These are phyloP conservation scores for Suillus americanus DNA, from an alignment of 768 basidiomycete species.

Conservation along the genomic window DNA sequence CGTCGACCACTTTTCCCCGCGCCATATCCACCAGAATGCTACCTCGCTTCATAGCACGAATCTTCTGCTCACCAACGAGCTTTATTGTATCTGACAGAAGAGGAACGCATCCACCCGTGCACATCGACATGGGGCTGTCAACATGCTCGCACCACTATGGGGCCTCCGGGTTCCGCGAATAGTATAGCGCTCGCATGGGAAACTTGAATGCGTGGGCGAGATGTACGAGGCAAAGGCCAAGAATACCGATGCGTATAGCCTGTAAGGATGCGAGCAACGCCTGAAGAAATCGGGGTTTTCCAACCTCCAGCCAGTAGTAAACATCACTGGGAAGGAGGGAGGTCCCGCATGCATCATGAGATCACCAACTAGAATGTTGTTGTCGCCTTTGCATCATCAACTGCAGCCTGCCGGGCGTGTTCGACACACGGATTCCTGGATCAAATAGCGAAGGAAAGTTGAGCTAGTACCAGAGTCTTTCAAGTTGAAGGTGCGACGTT, in stretches of 20 bases:
- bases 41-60: conserved; percentile 69
- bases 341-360: conserved; percentile 46
- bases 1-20: conserved; percentile 77
- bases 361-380: conserved; percentile 78
- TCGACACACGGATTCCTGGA: conserved; percentile 59
- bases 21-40: conserved; percentile 80
- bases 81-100: conserved; percentile 68
- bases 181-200: conserved; percentile 87
- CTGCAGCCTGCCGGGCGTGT: conserved; percentile 69
- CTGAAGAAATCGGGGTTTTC: too few species aligned
- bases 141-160: conserved; percentile 41
- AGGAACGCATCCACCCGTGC: conserved; percentile 54
- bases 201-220: conserved; percentile 72
- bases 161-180: conserved; percentile 56
- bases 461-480: neutral
- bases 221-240: conserved; percentile 63
- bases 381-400: conserved; percentile 84
- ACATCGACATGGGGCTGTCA: neutral
- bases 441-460: neutral
- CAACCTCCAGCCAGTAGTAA: conserved; percentile 1
- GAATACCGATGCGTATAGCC: conserved; percentile 45
- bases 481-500: neutral
- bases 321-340: conserved; percentile 31
- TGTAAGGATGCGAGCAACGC: too few species aligned
- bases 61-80: conserved; percentile 68